Evolutionary conservation across 1,139 yeast species (phyloP), one percentile per base, ranked within the genome.

Genomic region (Candida freyschussii): DNA sequence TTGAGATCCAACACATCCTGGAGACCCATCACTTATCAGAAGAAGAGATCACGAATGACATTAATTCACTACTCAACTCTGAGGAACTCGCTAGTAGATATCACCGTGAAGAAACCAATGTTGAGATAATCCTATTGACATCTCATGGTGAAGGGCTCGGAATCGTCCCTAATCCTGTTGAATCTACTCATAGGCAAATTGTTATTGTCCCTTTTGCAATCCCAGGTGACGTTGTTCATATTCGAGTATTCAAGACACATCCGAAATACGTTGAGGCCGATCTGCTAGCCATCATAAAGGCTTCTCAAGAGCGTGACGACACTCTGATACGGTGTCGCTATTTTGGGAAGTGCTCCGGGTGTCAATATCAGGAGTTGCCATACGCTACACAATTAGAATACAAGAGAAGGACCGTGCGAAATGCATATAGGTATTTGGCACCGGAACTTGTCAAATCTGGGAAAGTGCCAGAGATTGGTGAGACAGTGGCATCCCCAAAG

Each of bases 81-180:
- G 65, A 65, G 11, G 66, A 67, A 3, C 61, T 66, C 5, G 68
- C 65, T 32, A 61, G 62, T 4, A 33, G 35, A 16, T 81, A 77
- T 45, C 85, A 83, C 49, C 69, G 93, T 43, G 60, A 59, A 5
- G 78, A 76, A 2, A 57, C 63, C 1, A 62, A 75, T 39, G 87
- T 83, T n/a, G 57, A 69, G 39, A 66, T 91, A 21, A 48, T 69
- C 21, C 65, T 64, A 30, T 60, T 82, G 20, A 66, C 85, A 9
- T 81, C 96, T 2, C 82, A 77, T 43, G 97, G 97, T 35, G 91
- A 82, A 46, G 89, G 91, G 3, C 48, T 83, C 21, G 86, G 79
- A 0, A 41, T 82, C 6, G 67, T 81, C 21, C 59, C 66, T 7
- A 78, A 78, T 50, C 87, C 87, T 1, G 67, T 63, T 6, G 65